Base-by-base conservation (phyloP, 2,329 filamentous ascomycete genomes). In the Botrytis cinerea region DNA sequence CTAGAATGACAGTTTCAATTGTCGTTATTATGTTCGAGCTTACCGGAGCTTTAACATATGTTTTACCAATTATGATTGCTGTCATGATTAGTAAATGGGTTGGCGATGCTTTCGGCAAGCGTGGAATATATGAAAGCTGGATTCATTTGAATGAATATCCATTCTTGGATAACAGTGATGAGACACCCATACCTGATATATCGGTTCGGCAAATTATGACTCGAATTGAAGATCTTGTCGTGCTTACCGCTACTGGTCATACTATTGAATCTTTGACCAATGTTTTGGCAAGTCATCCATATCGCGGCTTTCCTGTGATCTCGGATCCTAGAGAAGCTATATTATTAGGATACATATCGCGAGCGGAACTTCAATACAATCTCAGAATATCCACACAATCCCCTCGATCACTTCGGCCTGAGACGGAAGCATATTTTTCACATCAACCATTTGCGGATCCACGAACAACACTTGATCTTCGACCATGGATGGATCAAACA, bases 1-100 rank as follows among this genome's bases (percentile, higher is more conserved):
- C 95, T 28, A 90, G 95, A 77, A 97, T 99, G 91, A 99, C 96
- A 0, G 94, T 98, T 18, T 98, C 95, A 20, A 98, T 99, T 77
- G 95, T 99, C 7, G 96, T 98, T 79, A 99, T 99, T 84, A 98
- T 98, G 92, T 99, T 99, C 80, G 96, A 99, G 84, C 90, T 99
- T 73, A 99, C 96, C 0, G 96, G 96, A 70, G 96, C 96, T 1
- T 87, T 99, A 43, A 97, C 94, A 0, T 98, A 98, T 81, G 95
- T 99, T 67, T 89, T 99, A 12, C 96, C 96, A 72, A 99, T 98
- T 82, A 99, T 99, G 96, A 93, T 99, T 76, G 94, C 95, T 61
- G 96, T 99, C 80, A 97, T 99, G 95, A 87, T 98, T 62, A 93
- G 93, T 75, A 99, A 99, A 84, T 99, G 96, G 96, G 94, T 97